Conservation (phyloP, 1,284 basidiomycete species). For the Chondrostereum purpureum region DNA sequence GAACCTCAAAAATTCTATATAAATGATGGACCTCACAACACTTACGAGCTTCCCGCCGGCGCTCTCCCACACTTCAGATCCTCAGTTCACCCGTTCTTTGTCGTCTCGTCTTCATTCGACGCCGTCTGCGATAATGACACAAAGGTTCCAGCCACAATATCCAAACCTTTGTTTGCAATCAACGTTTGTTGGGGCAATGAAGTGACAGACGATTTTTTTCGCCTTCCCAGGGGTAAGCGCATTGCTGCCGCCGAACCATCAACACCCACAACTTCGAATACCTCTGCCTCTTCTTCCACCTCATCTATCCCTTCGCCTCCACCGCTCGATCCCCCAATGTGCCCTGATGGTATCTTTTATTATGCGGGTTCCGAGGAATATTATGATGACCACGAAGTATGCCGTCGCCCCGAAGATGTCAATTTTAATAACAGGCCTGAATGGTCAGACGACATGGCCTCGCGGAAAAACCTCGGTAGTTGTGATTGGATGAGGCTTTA, state of each 20-base stretch:
- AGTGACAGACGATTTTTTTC: background rate
- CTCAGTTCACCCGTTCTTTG: background rate
- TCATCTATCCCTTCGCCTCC: background rate
- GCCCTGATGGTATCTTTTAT: background rate
- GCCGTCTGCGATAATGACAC: too few relatives aligned
- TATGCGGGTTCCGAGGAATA: background rate
- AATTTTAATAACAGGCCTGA: background rate
- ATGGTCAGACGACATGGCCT: background rate
- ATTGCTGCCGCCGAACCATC: background rate
- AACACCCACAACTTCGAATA: background rate
- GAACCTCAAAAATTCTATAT: background rate
- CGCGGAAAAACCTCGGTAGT: background rate
- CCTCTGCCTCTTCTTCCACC: background rate
- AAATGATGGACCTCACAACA: background rate
- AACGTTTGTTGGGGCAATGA: background rate
- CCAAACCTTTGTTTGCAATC: background rate
- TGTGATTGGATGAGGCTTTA: background rate
- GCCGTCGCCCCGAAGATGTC: background rate
- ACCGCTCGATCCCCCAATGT: background rate
- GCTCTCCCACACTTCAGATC: background rate
- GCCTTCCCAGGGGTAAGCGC: background rate
- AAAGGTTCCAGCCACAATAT: background rate
- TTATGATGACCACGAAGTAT: background rate
- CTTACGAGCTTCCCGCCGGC: background rate
- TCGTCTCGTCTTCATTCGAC: background rate